phyloP scores from a whole-genome alignment of 306 rosid genomes.

The Vigna unguiculata region DNA sequence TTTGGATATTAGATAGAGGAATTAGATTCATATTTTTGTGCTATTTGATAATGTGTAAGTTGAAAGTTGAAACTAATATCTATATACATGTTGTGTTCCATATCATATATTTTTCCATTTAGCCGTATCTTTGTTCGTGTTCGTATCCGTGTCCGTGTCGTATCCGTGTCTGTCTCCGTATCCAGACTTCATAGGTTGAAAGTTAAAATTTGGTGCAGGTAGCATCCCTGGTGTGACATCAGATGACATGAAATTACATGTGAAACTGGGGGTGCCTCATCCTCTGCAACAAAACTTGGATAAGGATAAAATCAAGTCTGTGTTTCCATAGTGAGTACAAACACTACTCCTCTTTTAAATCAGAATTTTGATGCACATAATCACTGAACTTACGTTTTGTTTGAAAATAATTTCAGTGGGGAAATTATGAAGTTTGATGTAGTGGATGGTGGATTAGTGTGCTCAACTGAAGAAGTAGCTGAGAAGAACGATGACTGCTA shows the following conservation, averaged over 20 bases:
- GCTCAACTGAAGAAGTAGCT: slow-evolving; percentile 77
- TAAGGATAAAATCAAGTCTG: slow-evolving; percentile 65
- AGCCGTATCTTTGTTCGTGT: no score
- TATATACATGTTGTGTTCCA: no score
- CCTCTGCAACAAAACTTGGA: slow-evolving; percentile 69
- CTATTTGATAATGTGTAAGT: no score
- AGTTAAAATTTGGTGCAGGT: slow-evolving; percentile 44
- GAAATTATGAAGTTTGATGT: slow-evolving; percentile 64
- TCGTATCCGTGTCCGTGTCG: no score
- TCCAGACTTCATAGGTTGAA: no score
- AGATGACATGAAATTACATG: slow-evolving; percentile 72
- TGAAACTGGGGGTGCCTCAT: slow-evolving; percentile 79
- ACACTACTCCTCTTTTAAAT: background rate
- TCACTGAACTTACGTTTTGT: background rate
- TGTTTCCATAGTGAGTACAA: slow-evolving; percentile 79
- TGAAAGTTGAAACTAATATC: no score
- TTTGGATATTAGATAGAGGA: no score
- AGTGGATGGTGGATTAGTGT: slow-evolving; percentile 77
- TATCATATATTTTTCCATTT: no score
- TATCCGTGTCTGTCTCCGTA: no score
- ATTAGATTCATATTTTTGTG: no score
- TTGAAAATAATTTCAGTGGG: slow-evolving; percentile 57
- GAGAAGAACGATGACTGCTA: slow-evolving; percentile 73
- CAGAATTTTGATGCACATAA: no score
- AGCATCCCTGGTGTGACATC: slow-evolving; percentile 74